Evolutionary conservation across 192 early-diverging fungal species (phyloP), one percentile per base, ranked within the genome.

Genomic region (Coemansia sp.): DNA sequence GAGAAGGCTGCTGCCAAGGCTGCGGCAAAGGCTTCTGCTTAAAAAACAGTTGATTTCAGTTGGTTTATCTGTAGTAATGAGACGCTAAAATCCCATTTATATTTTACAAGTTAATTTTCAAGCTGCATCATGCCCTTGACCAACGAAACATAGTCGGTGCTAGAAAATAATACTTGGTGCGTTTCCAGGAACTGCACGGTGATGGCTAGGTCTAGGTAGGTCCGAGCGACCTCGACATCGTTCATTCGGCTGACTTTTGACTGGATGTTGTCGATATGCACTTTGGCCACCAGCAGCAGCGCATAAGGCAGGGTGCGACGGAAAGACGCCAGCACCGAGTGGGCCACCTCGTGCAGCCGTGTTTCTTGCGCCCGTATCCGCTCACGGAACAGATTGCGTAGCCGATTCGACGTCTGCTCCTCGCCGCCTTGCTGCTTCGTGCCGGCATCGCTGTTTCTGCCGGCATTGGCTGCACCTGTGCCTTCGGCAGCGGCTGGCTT

Each of bases 251-350:
- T 48, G 36, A 66, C 32, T 62, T 66, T 64, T 59, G 66, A 76
- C 60, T 76, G 54, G n/a, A 69, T 76, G 36, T 66, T 76, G 66
- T 76, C 73, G 11, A 69, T 37, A 49, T 76, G 73, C 18, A 76
- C 66, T 40, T 76, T 76, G 40, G 66, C 66, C 5, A 60, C 66
- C 47, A 76, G 51, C 44, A 76, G 41, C 11, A 76, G 58, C 3
- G 73, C 62, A 31, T 76, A 76, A 8, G 73, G 73, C 55, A 76
- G 53, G 11, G 73, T 76, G 36, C 73, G 62, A 23, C 63, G 73
- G 56, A 65, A 76, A 2, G 73, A 76, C 5, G 73, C 56, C 45
- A 76, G 61, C 11, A 69, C 73, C 20, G 73, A 76, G 10, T 58
- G 48, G 0, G 66, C 58, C 26, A 76, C 50, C 40, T 66, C 66